phyloP scores from a whole-genome alignment of 2,329 filamentous ascomycete genomes.

The Alternaria consortialis region DNA sequence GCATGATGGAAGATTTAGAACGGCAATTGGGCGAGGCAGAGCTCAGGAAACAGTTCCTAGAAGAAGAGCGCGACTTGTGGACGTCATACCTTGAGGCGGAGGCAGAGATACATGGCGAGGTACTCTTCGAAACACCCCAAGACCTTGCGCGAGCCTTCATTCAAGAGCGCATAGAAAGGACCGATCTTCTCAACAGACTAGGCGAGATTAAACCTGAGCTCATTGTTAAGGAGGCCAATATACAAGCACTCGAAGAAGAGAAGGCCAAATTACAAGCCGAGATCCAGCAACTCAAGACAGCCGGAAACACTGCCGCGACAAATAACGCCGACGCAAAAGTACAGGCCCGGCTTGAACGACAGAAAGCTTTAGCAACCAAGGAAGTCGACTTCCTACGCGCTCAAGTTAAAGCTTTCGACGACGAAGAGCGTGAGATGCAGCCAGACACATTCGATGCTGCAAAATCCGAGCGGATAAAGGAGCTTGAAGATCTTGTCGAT shows the following conservation, averaged over 20 bases:
- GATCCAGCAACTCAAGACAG: conserved; percentile 72
- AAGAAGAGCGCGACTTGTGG: conserved; percentile 90
- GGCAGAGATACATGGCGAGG: conserved; percentile 64
- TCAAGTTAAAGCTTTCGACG: conserved; percentile 85
- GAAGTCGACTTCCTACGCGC: conserved; percentile 94
- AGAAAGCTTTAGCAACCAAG: conserved; percentile 84
- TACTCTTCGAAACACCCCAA: conserved; percentile 88
- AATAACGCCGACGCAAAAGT: conserved; percentile 68
- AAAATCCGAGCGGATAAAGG: conserved; percentile 76
- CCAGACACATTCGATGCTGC: conserved; percentile 79
- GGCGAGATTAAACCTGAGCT: conserved; percentile 82
- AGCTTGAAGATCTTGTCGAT: conserved; percentile 87
- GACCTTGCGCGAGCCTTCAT: conserved; percentile 85
- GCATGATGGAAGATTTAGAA: conserved; percentile 76
- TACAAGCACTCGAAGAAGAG: conserved; percentile 76
- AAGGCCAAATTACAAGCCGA: conserved; percentile 71
- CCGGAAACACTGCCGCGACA: conserved; percentile 49
- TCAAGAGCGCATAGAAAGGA: conserved; percentile 80
- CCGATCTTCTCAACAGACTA: conserved; percentile 80
- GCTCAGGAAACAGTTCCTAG: conserved; percentile 83
- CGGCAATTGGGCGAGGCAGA: conserved; percentile 80
- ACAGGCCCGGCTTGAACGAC: conserved; percentile 80
- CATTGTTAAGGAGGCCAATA: conserved; percentile 76
- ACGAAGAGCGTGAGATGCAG: conserved; percentile 87
- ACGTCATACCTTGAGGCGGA: conserved; percentile 81